phyloP scores from a whole-genome alignment of 176 grass and related monocot species.

The Paspalum notatum region DNA sequence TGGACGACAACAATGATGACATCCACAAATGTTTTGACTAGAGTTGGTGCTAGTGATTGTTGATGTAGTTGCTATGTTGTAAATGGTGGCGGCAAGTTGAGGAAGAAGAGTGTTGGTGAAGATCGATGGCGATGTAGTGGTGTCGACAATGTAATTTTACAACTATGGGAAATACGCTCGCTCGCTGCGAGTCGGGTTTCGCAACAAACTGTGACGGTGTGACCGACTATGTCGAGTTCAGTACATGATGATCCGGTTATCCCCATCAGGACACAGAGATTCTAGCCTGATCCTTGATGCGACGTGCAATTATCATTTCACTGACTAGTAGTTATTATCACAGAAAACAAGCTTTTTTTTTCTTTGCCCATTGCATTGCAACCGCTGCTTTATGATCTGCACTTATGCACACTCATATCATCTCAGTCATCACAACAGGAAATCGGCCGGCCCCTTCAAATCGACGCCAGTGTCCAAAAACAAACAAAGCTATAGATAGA shows the following conservation, averaged over 20 bases:
- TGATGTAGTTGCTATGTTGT: too few relatives aligned
- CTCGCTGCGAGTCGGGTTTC: too few relatives aligned
- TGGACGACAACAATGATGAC: too few relatives aligned
- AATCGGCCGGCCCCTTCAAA: not conserved
- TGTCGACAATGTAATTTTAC: too few relatives aligned
- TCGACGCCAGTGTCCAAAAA: not conserved
- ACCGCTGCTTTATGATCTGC: conserved; percentile 3
- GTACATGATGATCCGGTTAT: not conserved
- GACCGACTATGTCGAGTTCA: not conserved
- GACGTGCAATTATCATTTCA: not conserved
- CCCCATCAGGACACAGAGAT: not conserved
- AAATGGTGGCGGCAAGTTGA: too few relatives aligned
- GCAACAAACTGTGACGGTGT: too few relatives aligned
- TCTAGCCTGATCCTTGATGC: not conserved
- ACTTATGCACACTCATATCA: not conserved
- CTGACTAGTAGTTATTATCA: not conserved
- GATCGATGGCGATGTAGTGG: too few relatives aligned
- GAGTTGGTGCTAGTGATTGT: too few relatives aligned
- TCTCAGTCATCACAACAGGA: not conserved
- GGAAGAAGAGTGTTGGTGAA: too few relatives aligned
- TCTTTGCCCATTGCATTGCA: not conserved
- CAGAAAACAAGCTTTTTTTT: not conserved
- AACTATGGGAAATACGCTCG: too few relatives aligned
- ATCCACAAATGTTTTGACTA: too few relatives aligned
- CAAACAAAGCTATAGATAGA: not conserved